A percentile compares a stretch with the other conserved stretches of the same genome.
These are phyloP conservation scores for Vitis vinifera DNA, from an alignment of 164 flowering plant genomes.

Conservation along the genomic window DNA sequence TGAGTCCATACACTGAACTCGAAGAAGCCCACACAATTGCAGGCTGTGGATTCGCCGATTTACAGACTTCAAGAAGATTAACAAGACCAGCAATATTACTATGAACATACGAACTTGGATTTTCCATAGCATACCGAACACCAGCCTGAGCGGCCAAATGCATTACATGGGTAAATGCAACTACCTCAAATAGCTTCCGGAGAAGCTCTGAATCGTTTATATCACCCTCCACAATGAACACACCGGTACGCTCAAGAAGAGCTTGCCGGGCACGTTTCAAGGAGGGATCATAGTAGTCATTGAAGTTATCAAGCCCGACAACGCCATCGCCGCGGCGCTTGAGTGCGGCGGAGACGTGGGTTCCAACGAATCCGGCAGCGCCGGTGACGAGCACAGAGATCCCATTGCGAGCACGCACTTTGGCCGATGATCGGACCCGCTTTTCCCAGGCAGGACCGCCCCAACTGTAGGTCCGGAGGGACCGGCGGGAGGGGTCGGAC, in stretches of 20 bases:
- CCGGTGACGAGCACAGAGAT: slow-evolving; percentile 85
- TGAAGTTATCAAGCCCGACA: slow-evolving; percentile 81
- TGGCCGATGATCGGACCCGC: slow-evolving; percentile 63
- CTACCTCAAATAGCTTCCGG: slow-evolving; percentile 73
- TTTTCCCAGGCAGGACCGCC: slow-evolving; percentile 78
- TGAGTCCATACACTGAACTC: slow-evolving; percentile 88
- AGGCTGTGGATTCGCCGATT: slow-evolving; percentile 83
- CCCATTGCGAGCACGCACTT: slow-evolving; percentile 54
- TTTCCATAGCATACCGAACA: slow-evolving; percentile 89
- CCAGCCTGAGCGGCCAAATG: slow-evolving; percentile 98
- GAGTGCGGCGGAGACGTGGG: slow-evolving; percentile 75
- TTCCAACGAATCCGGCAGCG: slow-evolving; percentile 92
- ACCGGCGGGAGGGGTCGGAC: slow-evolving; percentile 54
- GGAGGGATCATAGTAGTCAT: slow-evolving; percentile 76
- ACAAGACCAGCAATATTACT: slow-evolving; percentile 92
- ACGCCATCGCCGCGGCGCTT: slow-evolving; percentile 91
- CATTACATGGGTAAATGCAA: slow-evolving; percentile 80
- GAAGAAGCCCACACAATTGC: slow-evolving; percentile 93
- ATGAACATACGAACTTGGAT: slow-evolving; percentile 86
- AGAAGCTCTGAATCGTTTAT: slow-evolving; percentile 66
- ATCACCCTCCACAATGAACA: slow-evolving; percentile 89
- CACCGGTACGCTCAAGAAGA: slow-evolving; percentile 61
- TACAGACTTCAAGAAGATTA: slow-evolving; percentile 75
- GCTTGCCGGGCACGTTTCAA: slow-evolving; percentile 77
- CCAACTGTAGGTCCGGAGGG: slow-evolving; percentile 43